Evolutionary conservation across 257 asterid species (phyloP).

Genomic region (Plantago elongata): DNA sequence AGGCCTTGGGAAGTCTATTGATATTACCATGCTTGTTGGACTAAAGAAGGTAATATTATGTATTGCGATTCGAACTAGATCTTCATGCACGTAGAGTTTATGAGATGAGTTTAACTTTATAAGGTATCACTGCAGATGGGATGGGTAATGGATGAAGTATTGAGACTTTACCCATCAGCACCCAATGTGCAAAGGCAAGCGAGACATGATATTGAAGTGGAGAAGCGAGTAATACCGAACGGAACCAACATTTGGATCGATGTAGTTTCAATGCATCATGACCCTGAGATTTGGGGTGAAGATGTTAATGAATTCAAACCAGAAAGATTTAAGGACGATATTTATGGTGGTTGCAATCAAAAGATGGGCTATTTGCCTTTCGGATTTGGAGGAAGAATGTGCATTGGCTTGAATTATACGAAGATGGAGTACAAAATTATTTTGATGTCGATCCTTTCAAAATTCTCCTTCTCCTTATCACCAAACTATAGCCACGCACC

Average conservation of each 20-base stretch:
- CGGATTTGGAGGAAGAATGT: slow-evolving; percentile 94
- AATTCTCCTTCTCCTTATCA: slow-evolving; percentile 61
- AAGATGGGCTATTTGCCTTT: slow-evolving; percentile 88
- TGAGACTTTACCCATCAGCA: slow-evolving; percentile 71
- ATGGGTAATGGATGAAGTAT: slow-evolving; percentile 82
- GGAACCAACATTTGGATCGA: slow-evolving; percentile 94
- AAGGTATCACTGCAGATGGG: slow-evolving; percentile 60
- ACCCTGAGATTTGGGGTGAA: slow-evolving; percentile 59
- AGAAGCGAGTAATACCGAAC: slow-evolving; percentile 38
- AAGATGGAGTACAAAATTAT: slow-evolving; percentile 75
- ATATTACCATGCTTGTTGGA: slow-evolving; percentile 48
- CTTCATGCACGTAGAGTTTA: too few species aligned
- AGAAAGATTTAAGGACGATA: slow-evolving; percentile 48
- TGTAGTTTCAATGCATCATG: slow-evolving; percentile 80
- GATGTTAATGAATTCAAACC: slow-evolving; percentile 74
- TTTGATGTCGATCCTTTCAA: slow-evolving; percentile 45
- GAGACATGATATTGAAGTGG: slow-evolving; percentile 58
- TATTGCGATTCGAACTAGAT: too few species aligned
- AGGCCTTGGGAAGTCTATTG: slow-evolving; percentile 38
- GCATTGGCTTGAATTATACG: slow-evolving; percentile 64
- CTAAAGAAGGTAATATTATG: slow-evolving; percentile 63
- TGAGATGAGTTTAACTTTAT: too few species aligned
- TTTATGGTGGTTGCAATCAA: slow-evolving; percentile 70
- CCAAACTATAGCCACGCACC: slow-evolving; percentile 69
- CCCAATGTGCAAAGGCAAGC: slow-evolving; percentile 84